Conservation (phyloP, 768 basidiomycete species). For the Tylopilus felleus region DNA sequence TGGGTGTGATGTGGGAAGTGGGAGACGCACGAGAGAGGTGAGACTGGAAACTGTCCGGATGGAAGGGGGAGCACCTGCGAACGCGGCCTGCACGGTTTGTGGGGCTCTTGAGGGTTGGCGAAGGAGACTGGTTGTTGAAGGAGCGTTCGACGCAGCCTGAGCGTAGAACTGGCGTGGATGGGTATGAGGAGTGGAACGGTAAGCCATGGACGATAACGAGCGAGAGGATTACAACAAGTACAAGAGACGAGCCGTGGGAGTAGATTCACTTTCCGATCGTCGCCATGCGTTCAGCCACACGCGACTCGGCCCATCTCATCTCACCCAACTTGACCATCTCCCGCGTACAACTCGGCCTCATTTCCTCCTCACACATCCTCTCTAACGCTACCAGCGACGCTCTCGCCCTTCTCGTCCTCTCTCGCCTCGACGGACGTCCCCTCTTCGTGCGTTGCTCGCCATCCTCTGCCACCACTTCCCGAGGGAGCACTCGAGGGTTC, state of each 20-base stretch:
- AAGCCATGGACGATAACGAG: constrained; percentile 26
- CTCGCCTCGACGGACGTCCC: constrained; percentile 62
- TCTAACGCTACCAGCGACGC: constrained; percentile 48
- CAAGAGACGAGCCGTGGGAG: neutral
- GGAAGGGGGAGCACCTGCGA: constrained; percentile 37
- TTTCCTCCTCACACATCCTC: constrained; percentile 38
- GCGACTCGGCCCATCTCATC: constrained; percentile 40
- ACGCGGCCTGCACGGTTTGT: constrained; percentile 41
- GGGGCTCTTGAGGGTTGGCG: constrained; percentile 24
- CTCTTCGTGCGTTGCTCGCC: constrained; percentile 43
- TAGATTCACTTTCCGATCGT: constrained; percentile 13
- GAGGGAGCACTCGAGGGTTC: constrained; percentile 64
- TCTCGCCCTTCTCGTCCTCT: constrained; percentile 53
- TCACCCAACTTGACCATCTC: constrained; percentile 40
- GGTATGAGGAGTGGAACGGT: constrained; percentile 34
- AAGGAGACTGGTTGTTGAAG: constrained; percentile 54
- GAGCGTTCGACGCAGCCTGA: constrained; percentile 38
- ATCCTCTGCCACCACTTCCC: constrained; percentile 57
- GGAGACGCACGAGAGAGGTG: constrained; percentile 39
- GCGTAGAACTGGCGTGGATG: constrained; percentile 43
- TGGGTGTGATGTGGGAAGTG: neutral
- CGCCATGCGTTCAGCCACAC: constrained; percentile 51
- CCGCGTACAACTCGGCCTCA: constrained; percentile 30
- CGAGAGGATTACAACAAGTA: neutral
- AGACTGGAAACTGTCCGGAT: constrained; percentile 39